Conservation (phyloP, 2,329 filamentous ascomycete genomes). For the Ophiostoma piceae region DNA sequence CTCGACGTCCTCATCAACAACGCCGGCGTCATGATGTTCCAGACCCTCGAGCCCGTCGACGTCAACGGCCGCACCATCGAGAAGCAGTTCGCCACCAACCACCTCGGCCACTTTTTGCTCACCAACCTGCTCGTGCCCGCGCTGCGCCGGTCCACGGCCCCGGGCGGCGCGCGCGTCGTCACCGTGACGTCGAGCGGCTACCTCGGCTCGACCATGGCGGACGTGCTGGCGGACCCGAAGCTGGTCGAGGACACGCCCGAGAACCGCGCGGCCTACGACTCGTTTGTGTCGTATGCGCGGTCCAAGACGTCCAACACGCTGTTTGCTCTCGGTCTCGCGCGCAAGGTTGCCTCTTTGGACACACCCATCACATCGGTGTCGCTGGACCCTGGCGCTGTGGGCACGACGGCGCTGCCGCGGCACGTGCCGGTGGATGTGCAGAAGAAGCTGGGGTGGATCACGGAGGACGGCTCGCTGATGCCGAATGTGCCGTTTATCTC, state of each 20-base stretch:
- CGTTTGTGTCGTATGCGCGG: constrained; percentile 43
- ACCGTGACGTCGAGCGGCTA: constrained; percentile 42
- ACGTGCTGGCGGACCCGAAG: constrained; percentile 43
- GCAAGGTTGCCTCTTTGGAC: constrained; percentile 31
- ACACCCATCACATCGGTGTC: constrained; percentile 36
- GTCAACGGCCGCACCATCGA: constrained; percentile 33
- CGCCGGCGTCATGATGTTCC: constrained; percentile 37
- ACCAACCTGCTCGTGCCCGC: constrained; percentile 45
- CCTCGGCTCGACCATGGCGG: constrained; percentile 36
- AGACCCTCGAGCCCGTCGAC: constrained; percentile 33
- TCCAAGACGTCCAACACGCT: constrained; percentile 50
- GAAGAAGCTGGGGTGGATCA: constrained; percentile 27
- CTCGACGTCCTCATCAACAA: constrained; percentile 41
- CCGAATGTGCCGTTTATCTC: constrained; percentile 27
- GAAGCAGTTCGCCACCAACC: constrained; percentile 45
- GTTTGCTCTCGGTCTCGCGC: constrained; percentile 39
- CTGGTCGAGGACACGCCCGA: constrained; percentile 34
- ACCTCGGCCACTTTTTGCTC: constrained; percentile 47
- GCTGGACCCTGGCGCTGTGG: constrained; percentile 39
- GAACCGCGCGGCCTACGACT: constrained; percentile 29
- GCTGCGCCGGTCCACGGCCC: constrained; percentile 34
- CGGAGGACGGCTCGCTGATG: constrained; percentile 39
- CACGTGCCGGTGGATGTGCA: constrained; percentile 16
- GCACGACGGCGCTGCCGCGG: constrained; percentile 21
- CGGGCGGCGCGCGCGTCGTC: constrained; percentile 36